phyloP scores from a whole-genome alignment of 768 basidiomycete species.

The Trametes maxima region DNA sequence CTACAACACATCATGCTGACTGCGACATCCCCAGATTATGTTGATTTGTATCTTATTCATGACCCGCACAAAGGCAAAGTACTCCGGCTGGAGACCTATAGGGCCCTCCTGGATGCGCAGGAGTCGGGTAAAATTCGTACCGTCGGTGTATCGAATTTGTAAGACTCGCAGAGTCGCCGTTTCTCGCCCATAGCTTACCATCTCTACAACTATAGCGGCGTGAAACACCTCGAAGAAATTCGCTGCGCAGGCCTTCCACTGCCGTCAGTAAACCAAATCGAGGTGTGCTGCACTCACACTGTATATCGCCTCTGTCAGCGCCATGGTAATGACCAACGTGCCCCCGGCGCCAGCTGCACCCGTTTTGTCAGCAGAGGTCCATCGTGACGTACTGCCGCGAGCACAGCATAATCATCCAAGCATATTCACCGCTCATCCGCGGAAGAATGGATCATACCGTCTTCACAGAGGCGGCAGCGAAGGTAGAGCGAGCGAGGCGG shows the following conservation, averaged over 20 bases:
- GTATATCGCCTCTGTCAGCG: neutral
- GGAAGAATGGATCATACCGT: constrained; percentile 48
- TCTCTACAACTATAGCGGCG: constrained; percentile 43
- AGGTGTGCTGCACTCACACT: constrained; percentile 45
- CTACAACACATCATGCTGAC: neutral
- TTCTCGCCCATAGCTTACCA: neutral
- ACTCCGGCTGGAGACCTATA: constrained; percentile 44
- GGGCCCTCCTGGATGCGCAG: constrained; percentile 39
- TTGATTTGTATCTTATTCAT: constrained; percentile 53
- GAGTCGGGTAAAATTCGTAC: constrained; percentile 40
- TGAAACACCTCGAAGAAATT: constrained; percentile 80
- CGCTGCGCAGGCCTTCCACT: constrained; percentile 56
- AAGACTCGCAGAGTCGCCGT: constrained; percentile 22
- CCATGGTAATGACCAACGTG: neutral
- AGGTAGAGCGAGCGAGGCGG: constrained; percentile 29
- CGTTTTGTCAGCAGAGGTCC: constrained; percentile 77
- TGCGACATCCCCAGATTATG: constrained; percentile 36
- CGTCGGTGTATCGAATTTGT: constrained; percentile 55
- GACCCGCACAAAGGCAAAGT: constrained; percentile 42
- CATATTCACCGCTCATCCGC: constrained; percentile 68
- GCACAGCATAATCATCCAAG: constrained; percentile 43
- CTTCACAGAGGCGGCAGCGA: constrained; percentile 55
- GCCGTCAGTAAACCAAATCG: constrained; percentile 83
- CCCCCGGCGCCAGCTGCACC: constrained; percentile 64
- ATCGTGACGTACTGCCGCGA: constrained; percentile 68